Base-by-base conservation (phyloP, 768 basidiomycete species). In the Sporobolomyces phaffii region DNA sequence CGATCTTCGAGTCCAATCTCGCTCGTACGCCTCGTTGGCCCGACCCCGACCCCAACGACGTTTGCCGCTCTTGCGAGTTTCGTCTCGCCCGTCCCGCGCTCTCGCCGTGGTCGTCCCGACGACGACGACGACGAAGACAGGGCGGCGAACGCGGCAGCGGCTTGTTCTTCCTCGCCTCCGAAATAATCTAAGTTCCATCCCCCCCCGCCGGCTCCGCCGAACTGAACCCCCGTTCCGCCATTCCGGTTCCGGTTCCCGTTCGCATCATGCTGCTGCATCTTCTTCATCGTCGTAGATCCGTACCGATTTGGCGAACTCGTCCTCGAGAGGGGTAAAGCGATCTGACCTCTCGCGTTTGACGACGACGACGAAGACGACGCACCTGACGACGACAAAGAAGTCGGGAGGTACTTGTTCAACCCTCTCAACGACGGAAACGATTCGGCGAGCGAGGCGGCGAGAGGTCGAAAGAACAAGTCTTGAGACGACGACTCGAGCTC, bases 151-250 rank as follows among this genome's bases (percentile, higher is more conserved):
- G 14, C 24, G 24, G 10, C 22, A 44, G 54, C 51, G 7, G 34
- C 59, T 34, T 47, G 34, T n/a, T 67, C 65, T 22, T 54, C 59
- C 45, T 67, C 65, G 22, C 36, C 59, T 2, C 65, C 65, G 31
- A 67, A 67, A 31, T 56, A 54, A 36, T 29, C 28, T 13, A 67
- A 13, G 29, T 67, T 60, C 65, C 65, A 67, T 26, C 65, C 41
- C 4, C 50, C 24, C 57, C 2, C n/a, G 33, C 22, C n/a, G n/a
- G n/a, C n/a, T n/a, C n/a, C n/a, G n/a, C n/a, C n/a, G n/a, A n/a
- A n/a, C n/a, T n/a, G n/a, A n/a, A n/a, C n/a, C n/a, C n/a, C n/a
- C n/a, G n/a, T n/a, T n/a, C n/a, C n/a, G n/a, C n/a, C n/a, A n/a
- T n/a, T n/a, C n/a, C n/a, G n/a, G n/a, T n/a, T n/a, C n/a, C 33